A percentile compares a stretch with the other conserved stretches of the same genome.
Conservation (phyloP, 2,329 filamentous ascomycete species). For the Penicillium sumatraense region DNA sequence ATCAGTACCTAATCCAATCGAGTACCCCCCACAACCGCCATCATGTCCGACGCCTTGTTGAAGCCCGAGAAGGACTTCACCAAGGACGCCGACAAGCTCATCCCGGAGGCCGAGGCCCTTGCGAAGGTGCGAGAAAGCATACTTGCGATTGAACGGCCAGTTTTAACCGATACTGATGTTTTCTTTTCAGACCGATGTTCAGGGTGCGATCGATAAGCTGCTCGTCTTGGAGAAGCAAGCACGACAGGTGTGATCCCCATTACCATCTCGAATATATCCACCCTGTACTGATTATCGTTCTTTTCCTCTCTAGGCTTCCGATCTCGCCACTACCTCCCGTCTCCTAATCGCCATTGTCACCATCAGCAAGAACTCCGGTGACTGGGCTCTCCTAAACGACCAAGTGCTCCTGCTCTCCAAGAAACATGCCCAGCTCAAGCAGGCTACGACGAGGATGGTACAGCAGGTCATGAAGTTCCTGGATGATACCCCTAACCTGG, state of each 20-base stretch:
- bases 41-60: slow-evolving; percentile 80
- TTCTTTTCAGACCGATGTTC: slow-evolving; percentile 63
- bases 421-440: slow-evolving; percentile 99
- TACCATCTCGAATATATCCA: slow-evolving; percentile 10
- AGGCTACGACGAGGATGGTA: slow-evolving; percentile 98
- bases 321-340: slow-evolving; percentile 92
- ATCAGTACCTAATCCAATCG: slow-evolving; percentile 5
- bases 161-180: slow-evolving; percentile 23
- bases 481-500: slow-evolving; percentile 79
- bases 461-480: slow-evolving; percentile 93
- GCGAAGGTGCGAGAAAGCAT: slow-evolving; percentile 68
- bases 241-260: slow-evolving; percentile 71
- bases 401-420: slow-evolving; percentile 95
- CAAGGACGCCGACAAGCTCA: slow-evolving; percentile 90
- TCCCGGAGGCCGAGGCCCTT: slow-evolving; percentile 87
- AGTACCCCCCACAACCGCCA: slow-evolving; percentile 37
- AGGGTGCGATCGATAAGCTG: slow-evolving; percentile 92
- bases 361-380: slow-evolving; percentile 87
- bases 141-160: not conserved
- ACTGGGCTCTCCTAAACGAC: slow-evolving; percentile 96
- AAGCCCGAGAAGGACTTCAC: slow-evolving; percentile 99
- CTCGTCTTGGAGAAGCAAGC: slow-evolving; percentile 92
- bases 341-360: slow-evolving; percentile 87
- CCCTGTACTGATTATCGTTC: slow-evolving; percentile 13
- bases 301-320: slow-evolving; percentile 70